phyloP scores from a whole-genome alignment of 176 grass and related monocot species.

The Zoysia pacifica region DNA sequence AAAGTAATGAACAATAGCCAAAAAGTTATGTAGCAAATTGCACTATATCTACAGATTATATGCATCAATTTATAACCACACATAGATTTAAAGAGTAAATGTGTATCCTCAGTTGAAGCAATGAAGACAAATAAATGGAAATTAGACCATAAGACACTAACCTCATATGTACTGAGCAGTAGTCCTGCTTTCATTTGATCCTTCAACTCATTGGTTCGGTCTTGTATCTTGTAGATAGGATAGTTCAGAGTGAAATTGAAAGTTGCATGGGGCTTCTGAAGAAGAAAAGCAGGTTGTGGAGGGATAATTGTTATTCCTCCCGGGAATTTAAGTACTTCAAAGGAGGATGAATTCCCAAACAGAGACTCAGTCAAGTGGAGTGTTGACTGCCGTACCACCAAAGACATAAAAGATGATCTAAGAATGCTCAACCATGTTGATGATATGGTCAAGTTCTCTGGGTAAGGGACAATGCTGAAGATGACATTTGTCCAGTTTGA shows the following conservation, averaged over 20 bases:
- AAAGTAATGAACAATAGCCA: conserved; percentile 19
- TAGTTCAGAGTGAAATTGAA: conserved; percentile 98
- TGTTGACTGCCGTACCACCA: conserved; percentile 75
- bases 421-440: conserved; percentile 83
- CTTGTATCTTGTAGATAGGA: conserved; percentile 89
- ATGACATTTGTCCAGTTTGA: conserved; percentile 80
- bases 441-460: conserved; percentile 63
- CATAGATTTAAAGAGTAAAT: background rate
- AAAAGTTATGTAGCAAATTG: background rate
- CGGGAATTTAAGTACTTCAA: conserved; percentile 85
- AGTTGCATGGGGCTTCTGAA: conserved; percentile 66
- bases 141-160: conserved; percentile 36
- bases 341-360: conserved; percentile 87
- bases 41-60: background rate
- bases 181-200: conserved; percentile 90
- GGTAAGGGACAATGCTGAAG: conserved; percentile 86
- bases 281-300: conserved; percentile 75
- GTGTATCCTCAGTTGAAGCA: background rate
- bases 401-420: conserved; percentile 71
- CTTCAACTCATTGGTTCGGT: conserved; percentile 68
- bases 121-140: background rate
- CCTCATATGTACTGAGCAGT: conserved; percentile 80
- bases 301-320: conserved; percentile 97
- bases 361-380: conserved; percentile 73
- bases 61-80: background rate